Conservation (phyloP, 441 rosid species). For the Bruguiera hainesii region DNA sequence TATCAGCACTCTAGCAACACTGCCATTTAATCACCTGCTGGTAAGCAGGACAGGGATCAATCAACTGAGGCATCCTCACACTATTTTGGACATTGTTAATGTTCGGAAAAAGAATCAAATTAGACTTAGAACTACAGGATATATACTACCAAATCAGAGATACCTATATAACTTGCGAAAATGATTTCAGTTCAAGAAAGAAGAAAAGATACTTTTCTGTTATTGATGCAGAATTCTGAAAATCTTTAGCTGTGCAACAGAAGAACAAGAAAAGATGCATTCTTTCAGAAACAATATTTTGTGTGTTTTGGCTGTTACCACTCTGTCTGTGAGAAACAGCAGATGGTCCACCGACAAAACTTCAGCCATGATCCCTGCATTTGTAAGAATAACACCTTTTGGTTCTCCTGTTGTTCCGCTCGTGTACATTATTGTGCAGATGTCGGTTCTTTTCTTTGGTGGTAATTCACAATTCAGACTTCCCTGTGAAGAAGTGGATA, state of each 20-base stretch:
- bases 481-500: constrained; percentile 39
- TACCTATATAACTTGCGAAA: too few species aligned
- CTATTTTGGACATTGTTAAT: too few species aligned
- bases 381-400: constrained; percentile 81
- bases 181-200: too few species aligned
- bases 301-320: constrained; percentile 34
- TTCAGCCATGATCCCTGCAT: constrained; percentile 60
- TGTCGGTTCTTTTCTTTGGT: constrained; percentile 53
- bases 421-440: constrained; percentile 89
- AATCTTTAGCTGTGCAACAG: background rate
- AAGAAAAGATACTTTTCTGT: too few species aligned
- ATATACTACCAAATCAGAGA: too few species aligned
- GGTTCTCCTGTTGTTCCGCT: constrained; percentile 99
- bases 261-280: background rate
- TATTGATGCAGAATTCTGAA: too few species aligned
- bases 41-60: too few species aligned
- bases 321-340: constrained; percentile 51
- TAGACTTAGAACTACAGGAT: too few species aligned
- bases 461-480: constrained; percentile 57
- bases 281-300: background rate
- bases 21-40: too few species aligned
- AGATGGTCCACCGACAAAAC: constrained; percentile 69
- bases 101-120: too few species aligned
- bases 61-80: too few species aligned
- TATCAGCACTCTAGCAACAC: background rate